Base-by-base conservation (phyloP, 495 filamentous ascomycete species). In the Xylona heveae region DNA sequence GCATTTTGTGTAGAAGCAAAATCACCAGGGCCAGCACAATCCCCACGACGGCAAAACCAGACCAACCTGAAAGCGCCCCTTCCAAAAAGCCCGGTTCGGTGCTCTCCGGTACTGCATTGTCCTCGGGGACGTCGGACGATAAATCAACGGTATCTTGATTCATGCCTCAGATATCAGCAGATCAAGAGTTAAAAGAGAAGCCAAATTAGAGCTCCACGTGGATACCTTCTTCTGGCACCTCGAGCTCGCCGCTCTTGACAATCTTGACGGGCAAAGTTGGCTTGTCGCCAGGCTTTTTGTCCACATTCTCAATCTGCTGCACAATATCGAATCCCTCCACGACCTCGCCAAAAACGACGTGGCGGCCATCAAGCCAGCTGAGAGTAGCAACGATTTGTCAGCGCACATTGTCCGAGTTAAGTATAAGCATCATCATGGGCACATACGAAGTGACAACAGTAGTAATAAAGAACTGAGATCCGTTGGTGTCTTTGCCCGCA, bases 391-490 rank as follows among this genome's bases (percentile, higher is more conserved):
- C 25, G 5, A 25, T 22, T 27, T 13, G 19, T 35, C 39, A 38
- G 28, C 40, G 37, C 20, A 10, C 20, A 33, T 26, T 40, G 27
- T 35, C 32, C 30, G 31, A 24, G 26, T 17, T 5, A 34, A 12
- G n/a, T n/a, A n/a, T n/a, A n/a, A n/a, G n/a, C n/a, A n/a, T n/a
- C n/a, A n/a, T n/a, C n/a, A 3, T 17, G 9, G 14, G 16, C 17
- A 48, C 77, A 55, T 64, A 84, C 77, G 64, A 62, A 45, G 80
- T 88, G 45, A 79, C 51, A 39, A 74, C 71, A 41, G 81, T 88
- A 46, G 80, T 90, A 41, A 90, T 88, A 67, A 91, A 97, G 68
- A 97, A 95, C 58, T 99, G 90, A 30, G 79, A 90, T 44, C 90
- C 90, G 49, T 99, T 99, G 62, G 88, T 99, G 52, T 95, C 80